Conservation (phyloP, 2,329 filamentous ascomycete genomes). For the Rhynchosporium agropyri region DNA sequence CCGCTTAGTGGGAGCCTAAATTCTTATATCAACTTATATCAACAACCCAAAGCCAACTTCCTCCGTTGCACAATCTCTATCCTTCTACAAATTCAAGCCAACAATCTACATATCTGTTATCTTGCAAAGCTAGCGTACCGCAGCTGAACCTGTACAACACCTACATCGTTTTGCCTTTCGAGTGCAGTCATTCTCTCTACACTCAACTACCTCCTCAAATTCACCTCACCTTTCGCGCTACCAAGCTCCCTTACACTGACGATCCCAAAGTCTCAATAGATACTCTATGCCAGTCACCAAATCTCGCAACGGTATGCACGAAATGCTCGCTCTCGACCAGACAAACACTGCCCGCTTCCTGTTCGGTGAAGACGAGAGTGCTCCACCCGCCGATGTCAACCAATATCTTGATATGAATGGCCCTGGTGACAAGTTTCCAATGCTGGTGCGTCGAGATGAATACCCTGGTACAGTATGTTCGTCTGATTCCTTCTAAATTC, state of each 20-base stretch:
- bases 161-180: conserved; percentile 4
- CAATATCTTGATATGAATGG: conserved; percentile 72
- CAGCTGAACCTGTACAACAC: conserved; percentile 19
- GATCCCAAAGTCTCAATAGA: conserved; percentile 70
- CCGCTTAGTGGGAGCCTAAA: conserved; percentile 7
- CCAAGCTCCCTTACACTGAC: conserved; percentile 30
- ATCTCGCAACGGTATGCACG: conserved; percentile 67
- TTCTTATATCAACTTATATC: background rate
- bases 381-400: conserved; percentile 57
- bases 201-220: conserved; percentile 19
- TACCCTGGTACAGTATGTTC: conserved; percentile 40
- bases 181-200: conserved; percentile 4
- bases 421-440: conserved; percentile 84
- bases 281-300: conserved; percentile 91
- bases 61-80: background rate
- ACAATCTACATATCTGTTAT: conserved; percentile 1
- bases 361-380: conserved; percentile 75
- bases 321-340: conserved; percentile 70
- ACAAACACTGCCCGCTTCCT: conserved; percentile 85
- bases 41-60: background rate
- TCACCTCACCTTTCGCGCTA: conserved; percentile 16
- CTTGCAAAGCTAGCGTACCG: conserved; percentile 13
- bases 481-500: background rate
- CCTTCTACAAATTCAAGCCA: background rate
- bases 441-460: conserved; percentile 68